Evolutionary conservation across 78 protist species (phyloP), one percentile per base, ranked within the genome.

Genomic region (Protostelium mycophagum): DNA sequence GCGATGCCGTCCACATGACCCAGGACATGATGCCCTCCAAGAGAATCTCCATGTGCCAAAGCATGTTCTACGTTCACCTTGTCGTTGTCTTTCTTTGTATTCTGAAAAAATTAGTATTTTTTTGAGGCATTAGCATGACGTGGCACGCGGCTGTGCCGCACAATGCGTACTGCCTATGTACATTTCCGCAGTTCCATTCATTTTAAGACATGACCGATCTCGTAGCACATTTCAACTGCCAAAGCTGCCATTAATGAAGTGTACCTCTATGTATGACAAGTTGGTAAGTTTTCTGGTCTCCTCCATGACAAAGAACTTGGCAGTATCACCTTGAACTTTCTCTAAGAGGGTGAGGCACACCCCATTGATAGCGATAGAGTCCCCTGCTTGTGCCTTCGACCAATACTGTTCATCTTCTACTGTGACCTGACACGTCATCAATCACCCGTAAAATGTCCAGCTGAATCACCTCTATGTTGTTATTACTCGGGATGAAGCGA

Each of bases 311-410:
- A 85, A 85, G 37, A 85, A 85, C 16, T 37, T 37, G 86, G 63
- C 86, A 5, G 37, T 36, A 16, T 85, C 86, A 23, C 86, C 86
- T 16, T 85, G 1, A 1, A 89, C 91, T 51, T 51, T 51, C 73
- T 51, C 73, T 51, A 51, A 16, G 37, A 85, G 63, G n/a, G 91
- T 89, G 51, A 89, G 88, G 85, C 91, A 89, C 37, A 31, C 31
- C 28, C 91, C 91, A 35, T 89, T 89, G 38, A 89, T 88, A 29
- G 91, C 91, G 28, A 89, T 89, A 51, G 87, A 83, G 88, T 89
- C 91, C 10, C 91, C 91, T 29, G 85, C 86, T 25, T 36, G 5
- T 5, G 37, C 86, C 63, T 85, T 85, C 5, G 63, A 36, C 86
- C 63, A 35, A 16, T 85, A 85, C 34, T 16, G 5, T 5, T 5